Conservation (phyloP, 202 grass and related monocot species). For the Carex arenaria region DNA sequence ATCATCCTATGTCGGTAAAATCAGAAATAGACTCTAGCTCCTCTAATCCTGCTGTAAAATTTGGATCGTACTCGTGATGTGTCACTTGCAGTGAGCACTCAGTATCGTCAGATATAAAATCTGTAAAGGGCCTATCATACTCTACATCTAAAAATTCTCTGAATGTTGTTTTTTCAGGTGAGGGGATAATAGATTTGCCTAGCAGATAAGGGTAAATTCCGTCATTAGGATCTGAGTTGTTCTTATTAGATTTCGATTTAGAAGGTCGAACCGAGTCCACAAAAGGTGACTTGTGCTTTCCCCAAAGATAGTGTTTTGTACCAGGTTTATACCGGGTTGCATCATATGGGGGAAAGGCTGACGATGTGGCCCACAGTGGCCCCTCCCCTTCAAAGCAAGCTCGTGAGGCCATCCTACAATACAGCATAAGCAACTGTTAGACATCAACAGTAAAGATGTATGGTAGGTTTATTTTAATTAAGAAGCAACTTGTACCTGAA, state of each 20-base stretch:
- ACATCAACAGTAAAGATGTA: neutral
- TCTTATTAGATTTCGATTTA: slow-evolving; percentile 67
- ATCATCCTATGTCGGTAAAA: slow-evolving; percentile 85
- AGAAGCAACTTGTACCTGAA: slow-evolving; percentile 55
- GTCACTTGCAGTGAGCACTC: slow-evolving; percentile 23
- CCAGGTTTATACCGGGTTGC: slow-evolving; percentile 40
- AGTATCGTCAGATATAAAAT: slow-evolving; percentile 46
- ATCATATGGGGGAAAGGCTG: slow-evolving; percentile 60
- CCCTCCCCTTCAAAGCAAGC: slow-evolving; percentile 85
- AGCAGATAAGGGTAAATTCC: neutral
- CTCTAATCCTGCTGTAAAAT: slow-evolving; percentile 52
- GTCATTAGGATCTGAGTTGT: slow-evolving; percentile 42
- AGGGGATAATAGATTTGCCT: slow-evolving; percentile 35
- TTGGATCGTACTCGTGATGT: slow-evolving; percentile 42
- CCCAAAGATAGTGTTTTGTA: slow-evolving; percentile 41
- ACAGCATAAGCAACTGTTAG: neutral
- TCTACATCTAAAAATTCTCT: slow-evolving; percentile 32
- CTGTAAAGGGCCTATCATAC: slow-evolving; percentile 33
- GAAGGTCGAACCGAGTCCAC: slow-evolving; percentile 48
- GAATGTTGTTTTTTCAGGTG: slow-evolving; percentile 25
- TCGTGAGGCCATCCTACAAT: slow-evolving; percentile 70
- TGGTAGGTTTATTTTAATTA: neutral
- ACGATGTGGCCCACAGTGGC: slow-evolving; percentile 60
- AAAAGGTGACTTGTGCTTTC: slow-evolving; percentile 67
- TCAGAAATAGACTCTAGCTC: slow-evolving; percentile 65